A percentile compares a stretch with the other conserved stretches of the same genome.
phyloP scores from a whole-genome alignment of 805 yeast genomes.

The Candida sphagnicola region DNA sequence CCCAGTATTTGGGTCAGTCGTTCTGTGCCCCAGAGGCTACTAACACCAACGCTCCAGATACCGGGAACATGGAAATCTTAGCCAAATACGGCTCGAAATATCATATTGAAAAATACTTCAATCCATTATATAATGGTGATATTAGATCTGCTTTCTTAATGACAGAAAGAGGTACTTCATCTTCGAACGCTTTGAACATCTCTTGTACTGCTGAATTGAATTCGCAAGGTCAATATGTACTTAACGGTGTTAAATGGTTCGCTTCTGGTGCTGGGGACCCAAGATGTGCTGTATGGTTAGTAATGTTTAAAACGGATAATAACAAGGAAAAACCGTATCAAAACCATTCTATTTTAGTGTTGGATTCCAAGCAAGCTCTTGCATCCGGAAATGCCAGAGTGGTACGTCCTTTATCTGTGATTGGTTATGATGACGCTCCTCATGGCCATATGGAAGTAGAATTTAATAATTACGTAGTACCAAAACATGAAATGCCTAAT shows the following conservation, averaged over 20 bases:
- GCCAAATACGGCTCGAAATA: slow-evolving; percentile 38
- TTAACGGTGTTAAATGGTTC: slow-evolving; percentile 67
- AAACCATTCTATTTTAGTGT: slow-evolving; percentile 54
- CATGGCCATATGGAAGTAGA: slow-evolving; percentile 66
- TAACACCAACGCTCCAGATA: slow-evolving; percentile 60
- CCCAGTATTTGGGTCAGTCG: slow-evolving; percentile 55
- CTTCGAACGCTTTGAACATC: slow-evolving; percentile 61
- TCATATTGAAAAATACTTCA: slow-evolving; percentile 45
- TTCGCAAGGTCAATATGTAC: slow-evolving; percentile 41
- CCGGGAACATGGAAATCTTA: slow-evolving; percentile 56
- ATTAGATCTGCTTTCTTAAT: slow-evolving; percentile 60
- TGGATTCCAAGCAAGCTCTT: slow-evolving; percentile 48
- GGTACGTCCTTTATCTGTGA: slow-evolving; percentile 48
- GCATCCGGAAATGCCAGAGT: slow-evolving; percentile 46
- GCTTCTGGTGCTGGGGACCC: slow-evolving; percentile 72
- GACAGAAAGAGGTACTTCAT: slow-evolving; percentile 60
- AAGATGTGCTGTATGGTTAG: slow-evolving; percentile 49
- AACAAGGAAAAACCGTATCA: slow-evolving; percentile 29
- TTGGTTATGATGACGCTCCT: slow-evolving; percentile 67
- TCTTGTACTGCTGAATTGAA: slow-evolving; percentile 38
- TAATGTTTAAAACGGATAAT: slow-evolving; percentile 47
- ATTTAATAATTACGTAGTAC: slow-evolving; percentile 47
- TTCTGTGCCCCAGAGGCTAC: slow-evolving; percentile 56
- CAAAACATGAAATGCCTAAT: slow-evolving; percentile 40
- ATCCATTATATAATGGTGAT: slow-evolving; percentile 50